Base-by-base conservation (phyloP, 2,329 filamentous ascomycete genomes). In the Pseudogymnoascus sp. region DNA sequence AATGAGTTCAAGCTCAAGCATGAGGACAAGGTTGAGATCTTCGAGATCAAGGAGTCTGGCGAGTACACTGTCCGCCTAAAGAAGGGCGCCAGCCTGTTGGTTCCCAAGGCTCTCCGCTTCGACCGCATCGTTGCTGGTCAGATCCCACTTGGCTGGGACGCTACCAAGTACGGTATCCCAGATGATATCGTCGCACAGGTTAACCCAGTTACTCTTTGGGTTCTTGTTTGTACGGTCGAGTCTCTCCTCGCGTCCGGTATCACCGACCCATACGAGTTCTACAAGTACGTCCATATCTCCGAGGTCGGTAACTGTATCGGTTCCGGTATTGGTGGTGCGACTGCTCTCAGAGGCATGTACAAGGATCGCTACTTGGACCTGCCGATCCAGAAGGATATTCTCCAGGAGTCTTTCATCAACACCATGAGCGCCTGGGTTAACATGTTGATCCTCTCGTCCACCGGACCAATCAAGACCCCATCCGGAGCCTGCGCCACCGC, bases 381-480 rank as follows among this genome's bases (percentile, higher is more conserved):
- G 80, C 95, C 93, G 63, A 85, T 99, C 60, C 96, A 99, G 79
- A 99, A 97, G 79, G 95, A 99, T 74, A 97, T 99, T 74, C 84
- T 99, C 12, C 96, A 99, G 75, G 95, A 99, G 79, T 97, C 95
- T 11, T 99, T 99, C 83, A 97, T 99, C 84, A 99, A 99, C 83
- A 99, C 95, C 63, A 99, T 99, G 93, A 89, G 91, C 70, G 95
- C 95, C 14, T 99, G 95, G 95, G 93, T 99, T 64, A 99, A 99
- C 82, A 99, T 99, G 95, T 82, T 99, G 78, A 82, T 99, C 67
- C 82, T 99, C 67, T 99, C 95, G 3, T 97, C 95, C 4, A 97
- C 95, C 61, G 95, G 95, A 69, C 91, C 95, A 43, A 97, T 99
- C 83, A 97, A 97, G 83, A 97, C 96, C 0, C 95, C 95, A 3